These are phyloP conservation scores for Achaetomium macrosporum DNA, from an alignment of 2,329 filamentous ascomycete genomes.

Conservation along the genomic window DNA sequence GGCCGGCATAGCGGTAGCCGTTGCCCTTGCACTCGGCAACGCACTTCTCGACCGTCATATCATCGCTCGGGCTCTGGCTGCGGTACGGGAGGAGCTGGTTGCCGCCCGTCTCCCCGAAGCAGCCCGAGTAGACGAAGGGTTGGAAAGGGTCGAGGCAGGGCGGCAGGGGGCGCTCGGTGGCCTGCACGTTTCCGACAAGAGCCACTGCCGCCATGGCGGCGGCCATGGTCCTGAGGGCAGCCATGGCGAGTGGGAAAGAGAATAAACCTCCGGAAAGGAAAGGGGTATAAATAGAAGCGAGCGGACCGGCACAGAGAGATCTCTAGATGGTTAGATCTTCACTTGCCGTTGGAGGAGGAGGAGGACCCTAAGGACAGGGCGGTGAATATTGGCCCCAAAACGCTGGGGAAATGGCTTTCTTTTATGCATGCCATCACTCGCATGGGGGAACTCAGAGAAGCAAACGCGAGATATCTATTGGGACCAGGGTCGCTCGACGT, in stretches of 20 bases:
- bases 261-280: slow-evolving; percentile 6
- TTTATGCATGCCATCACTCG: slow-evolving; percentile 10
- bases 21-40: slow-evolving; percentile 45
- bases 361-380: slow-evolving; percentile 11
- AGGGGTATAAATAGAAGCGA: not conserved
- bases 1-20: slow-evolving; percentile 45
- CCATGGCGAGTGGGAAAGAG: slow-evolving; percentile 27
- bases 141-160: slow-evolving; percentile 40
- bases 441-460: not conserved
- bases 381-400: not conserved
- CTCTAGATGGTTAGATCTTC: not conserved
- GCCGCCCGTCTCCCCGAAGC: slow-evolving; percentile 36
- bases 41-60: slow-evolving; percentile 45
- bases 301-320: slow-evolving; percentile 5
- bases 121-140: slow-evolving; percentile 45
- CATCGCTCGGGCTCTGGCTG: slow-evolving; percentile 26
- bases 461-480: not conserved
- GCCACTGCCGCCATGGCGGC: slow-evolving; percentile 35
- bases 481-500: not conserved
- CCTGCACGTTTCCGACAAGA: slow-evolving; percentile 33
- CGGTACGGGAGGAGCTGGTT: slow-evolving; percentile 37
- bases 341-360: slow-evolving; percentile 3
- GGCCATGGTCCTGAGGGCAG: slow-evolving; percentile 30
- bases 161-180: slow-evolving; percentile 39
- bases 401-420: not conserved